These are phyloP conservation scores for Globisporangium nodosum DNA, from an alignment of 352 stramenopile genomes.

Conservation along the genomic window DNA sequence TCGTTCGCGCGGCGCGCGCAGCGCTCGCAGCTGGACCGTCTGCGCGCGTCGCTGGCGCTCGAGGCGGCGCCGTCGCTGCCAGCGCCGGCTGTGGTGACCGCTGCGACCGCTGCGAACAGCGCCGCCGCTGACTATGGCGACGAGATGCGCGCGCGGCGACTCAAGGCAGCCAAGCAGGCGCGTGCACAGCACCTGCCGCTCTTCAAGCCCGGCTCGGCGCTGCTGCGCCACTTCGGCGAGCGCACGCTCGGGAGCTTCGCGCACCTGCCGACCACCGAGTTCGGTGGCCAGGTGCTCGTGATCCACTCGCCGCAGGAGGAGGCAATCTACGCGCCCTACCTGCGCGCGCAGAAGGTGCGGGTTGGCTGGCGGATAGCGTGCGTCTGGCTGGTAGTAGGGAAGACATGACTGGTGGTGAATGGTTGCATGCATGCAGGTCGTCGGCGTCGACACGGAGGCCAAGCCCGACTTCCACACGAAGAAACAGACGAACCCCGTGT, in stretches of 20 bases:
- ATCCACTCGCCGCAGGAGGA: constrained; percentile 66
- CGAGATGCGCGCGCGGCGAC: constrained; percentile 31
- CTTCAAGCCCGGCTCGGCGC: constrained; percentile 50
- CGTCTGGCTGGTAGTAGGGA: too few species aligned
- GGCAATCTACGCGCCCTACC: constrained; percentile 32
- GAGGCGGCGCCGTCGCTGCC: constrained; percentile 14
- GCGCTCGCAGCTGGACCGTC: constrained; percentile 33
- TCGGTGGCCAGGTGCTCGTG: constrained; percentile 49
- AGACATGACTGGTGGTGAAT: neutral
- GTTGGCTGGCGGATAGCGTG: too few species aligned
- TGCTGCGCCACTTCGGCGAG: constrained; percentile 42
- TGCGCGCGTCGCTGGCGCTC: constrained; percentile 25
- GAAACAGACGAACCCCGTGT: constrained; percentile 59
- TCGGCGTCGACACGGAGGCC: constrained; percentile 78
- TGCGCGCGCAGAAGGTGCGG: constrained; percentile 46
- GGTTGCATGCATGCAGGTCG: constrained; percentile 11
- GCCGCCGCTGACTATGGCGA: constrained; percentile 1
- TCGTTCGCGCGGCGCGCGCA: constrained; percentile 37
- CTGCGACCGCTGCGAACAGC: neutral
- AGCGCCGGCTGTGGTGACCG: neutral
- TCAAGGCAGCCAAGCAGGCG: constrained; percentile 42
- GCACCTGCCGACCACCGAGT: constrained; percentile 34
- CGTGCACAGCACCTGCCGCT: constrained; percentile 61
- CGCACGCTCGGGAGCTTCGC: constrained; percentile 50
- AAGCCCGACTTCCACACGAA: constrained; percentile 60